Evolutionary conservation across 306 rosid species (phyloP).

Genomic region (Vigna nakashimae): DNA sequence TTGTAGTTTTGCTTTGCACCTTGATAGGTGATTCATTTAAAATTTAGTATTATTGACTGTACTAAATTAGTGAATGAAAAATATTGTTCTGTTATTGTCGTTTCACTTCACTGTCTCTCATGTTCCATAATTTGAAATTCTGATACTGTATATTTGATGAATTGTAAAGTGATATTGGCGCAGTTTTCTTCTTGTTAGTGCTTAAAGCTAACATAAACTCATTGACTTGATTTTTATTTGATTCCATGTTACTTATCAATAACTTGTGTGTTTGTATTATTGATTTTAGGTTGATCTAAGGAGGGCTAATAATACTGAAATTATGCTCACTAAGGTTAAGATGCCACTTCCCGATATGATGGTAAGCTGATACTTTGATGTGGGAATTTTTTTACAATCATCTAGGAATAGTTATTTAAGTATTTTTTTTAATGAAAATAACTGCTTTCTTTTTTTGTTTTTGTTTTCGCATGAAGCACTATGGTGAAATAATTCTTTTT

Average conservation of each 20-base stretch:
- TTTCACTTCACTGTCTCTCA: conserved; percentile 22
- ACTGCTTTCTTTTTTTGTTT: background rate
- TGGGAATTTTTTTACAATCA: conserved; percentile 31
- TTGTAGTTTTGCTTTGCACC: conserved; percentile 31
- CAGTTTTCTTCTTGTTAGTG: conserved; percentile 37
- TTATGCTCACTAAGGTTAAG: conserved; percentile 99
- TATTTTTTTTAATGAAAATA: conserved; percentile 15
- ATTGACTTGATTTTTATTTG: conserved; percentile 29
- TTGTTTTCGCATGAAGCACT: conserved; percentile 30
- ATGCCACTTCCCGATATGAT: conserved; percentile 99
- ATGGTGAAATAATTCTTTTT: conserved; percentile 2
- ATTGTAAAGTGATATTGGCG: conserved; percentile 23
- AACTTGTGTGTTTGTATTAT: conserved; percentile 36
- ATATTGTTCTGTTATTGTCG: conserved; percentile 18
- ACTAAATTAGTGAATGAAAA: conserved; percentile 16
- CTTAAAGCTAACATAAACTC: conserved; percentile 29
- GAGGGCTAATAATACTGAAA: conserved; percentile 97
- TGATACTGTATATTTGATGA: conserved; percentile 28
- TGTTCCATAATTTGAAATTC: conserved; percentile 20
- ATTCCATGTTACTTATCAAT: conserved; percentile 35
- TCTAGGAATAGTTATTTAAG: conserved; percentile 13
- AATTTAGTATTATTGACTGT: background rate
- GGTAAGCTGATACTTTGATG: conserved; percentile 65
- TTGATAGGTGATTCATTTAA: background rate
- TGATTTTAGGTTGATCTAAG: conserved; percentile 83